phyloP scores from a whole-genome alignment of 495 filamentous ascomycete species.

The Neurospora pannonica region DNA sequence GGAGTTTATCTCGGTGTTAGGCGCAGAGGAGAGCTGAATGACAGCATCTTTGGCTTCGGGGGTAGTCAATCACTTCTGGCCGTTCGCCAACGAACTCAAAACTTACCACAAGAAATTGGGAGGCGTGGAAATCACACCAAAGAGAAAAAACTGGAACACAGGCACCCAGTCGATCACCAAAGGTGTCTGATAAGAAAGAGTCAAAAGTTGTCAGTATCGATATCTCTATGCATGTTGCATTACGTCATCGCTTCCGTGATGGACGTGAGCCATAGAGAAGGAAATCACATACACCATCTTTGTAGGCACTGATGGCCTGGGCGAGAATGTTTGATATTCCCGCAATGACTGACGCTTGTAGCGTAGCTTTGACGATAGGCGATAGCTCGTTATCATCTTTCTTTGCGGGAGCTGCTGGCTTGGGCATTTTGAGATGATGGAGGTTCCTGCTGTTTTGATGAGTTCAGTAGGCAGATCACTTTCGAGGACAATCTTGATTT shows the following conservation, averaged over 20 bases:
- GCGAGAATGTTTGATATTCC: conserved; percentile 74
- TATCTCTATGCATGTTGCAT: not conserved
- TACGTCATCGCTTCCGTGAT: conserved; percentile 1
- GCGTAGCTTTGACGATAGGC: conserved; percentile 53
- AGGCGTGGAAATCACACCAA: conserved; percentile 64
- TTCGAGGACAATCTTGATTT: not conserved
- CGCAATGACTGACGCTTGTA: conserved; percentile 63
- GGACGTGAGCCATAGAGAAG: not conserved
- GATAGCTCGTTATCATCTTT: conserved; percentile 19
- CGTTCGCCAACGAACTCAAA: not conserved
- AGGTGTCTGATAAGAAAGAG: conserved; percentile 31
- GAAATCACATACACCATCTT: conserved; percentile 42
- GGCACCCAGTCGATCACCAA: conserved; percentile 49
- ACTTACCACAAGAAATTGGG: conserved; percentile 83
- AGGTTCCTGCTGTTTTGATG: not conserved
- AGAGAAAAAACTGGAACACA: conserved; percentile 71
- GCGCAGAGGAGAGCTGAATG: too few species aligned
- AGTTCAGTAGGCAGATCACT: not conserved
- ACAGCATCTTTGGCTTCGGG: not conserved
- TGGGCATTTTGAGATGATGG: not conserved
- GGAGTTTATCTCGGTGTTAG: not conserved
- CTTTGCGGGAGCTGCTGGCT: not conserved
- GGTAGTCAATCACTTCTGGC: not conserved
- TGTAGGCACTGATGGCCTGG: conserved; percentile 64
- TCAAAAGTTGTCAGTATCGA: conserved; percentile 21